These are phyloP conservation scores for Alectoria sarmentosa DNA, from an alignment of 495 filamentous ascomycete species.

Conservation along the genomic window DNA sequence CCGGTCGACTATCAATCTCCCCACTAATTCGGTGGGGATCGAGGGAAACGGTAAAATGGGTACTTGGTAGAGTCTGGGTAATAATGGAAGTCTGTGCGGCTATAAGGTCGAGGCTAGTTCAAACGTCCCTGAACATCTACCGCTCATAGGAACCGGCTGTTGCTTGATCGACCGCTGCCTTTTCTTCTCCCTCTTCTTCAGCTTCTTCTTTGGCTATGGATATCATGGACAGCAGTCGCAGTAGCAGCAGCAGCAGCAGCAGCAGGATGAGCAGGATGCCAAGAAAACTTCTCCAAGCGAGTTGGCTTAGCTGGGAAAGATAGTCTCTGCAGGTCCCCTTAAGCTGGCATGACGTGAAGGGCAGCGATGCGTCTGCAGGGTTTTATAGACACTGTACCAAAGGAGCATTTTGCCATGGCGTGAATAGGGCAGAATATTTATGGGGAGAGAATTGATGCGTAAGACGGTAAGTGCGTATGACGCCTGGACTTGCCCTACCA, in stretches of 20 bases:
- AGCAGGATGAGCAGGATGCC: not conserved
- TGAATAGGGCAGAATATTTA: too few species aligned
- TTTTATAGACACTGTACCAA: not conserved
- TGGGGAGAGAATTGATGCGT: slow-evolving; percentile 4
- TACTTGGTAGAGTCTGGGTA: not conserved
- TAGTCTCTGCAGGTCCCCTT: slow-evolving; percentile 5
- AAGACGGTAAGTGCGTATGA: not conserved
- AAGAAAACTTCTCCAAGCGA: not conserved
- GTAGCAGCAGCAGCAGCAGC: too few species aligned
- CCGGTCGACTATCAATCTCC: slow-evolving; percentile 9
- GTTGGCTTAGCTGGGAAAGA: not conserved
- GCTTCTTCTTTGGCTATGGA: too few species aligned
- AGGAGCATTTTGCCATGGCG: not conserved
- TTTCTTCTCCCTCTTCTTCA: too few species aligned
- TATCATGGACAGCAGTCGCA: too few species aligned
- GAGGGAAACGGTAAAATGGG: not conserved
- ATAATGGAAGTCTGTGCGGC: slow-evolving; percentile 15
- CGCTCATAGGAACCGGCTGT: slow-evolving; percentile 13
- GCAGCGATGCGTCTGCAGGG: slow-evolving; percentile 14
- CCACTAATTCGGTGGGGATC: not conserved
- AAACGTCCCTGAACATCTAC: slow-evolving; percentile 12
- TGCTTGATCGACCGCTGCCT: slow-evolving; percentile 6
- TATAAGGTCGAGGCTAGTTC: slow-evolving; percentile 12
- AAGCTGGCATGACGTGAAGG: slow-evolving; percentile 3
- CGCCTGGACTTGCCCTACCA: slow-evolving; percentile 6